Conservation (phyloP, 2,329 filamentous ascomycete genomes). For the Graphiopsis chlorocephala region DNA sequence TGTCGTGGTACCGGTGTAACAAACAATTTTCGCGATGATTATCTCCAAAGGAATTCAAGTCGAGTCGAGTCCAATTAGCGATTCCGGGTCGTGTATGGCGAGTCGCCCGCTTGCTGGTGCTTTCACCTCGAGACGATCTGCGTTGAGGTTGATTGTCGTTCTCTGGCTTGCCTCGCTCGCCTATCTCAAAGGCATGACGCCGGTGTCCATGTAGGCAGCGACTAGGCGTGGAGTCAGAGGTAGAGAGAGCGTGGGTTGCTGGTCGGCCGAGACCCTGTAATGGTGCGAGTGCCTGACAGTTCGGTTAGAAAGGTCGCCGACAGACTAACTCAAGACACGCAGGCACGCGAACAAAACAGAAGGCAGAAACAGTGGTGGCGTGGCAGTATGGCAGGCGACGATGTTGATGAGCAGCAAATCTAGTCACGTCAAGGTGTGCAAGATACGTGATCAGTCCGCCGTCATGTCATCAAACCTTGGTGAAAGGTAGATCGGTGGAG, state of each 20-base stretch:
- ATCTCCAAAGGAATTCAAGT: neutral
- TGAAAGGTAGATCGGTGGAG: neutral
- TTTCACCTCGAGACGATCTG: constrained; percentile 1
- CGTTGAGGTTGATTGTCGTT: constrained; percentile 9
- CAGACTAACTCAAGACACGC: constrained; percentile 3
- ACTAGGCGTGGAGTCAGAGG: neutral
- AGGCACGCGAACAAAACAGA: constrained; percentile 11
- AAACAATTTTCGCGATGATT: neutral
- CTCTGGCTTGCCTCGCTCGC: neutral
- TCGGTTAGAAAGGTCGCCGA: constrained; percentile 12
- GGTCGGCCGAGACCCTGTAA: neutral
- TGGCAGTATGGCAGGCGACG: neutral
- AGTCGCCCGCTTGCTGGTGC: neutral
- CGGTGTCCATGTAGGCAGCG: constrained; percentile 11
- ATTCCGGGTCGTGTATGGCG: neutral
- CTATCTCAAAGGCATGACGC: neutral
- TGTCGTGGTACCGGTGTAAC: neutral
- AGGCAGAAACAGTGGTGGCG: neutral
- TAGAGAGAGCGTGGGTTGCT: neutral
- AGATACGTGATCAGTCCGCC: neutral
- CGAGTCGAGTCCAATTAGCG: constrained; percentile 5
- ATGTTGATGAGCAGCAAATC: neutral
- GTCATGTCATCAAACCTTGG: neutral
- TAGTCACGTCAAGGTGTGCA: constrained; percentile 1
- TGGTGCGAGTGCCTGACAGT: constrained; percentile 10